Evolutionary conservation across 164 flowering plant species (phyloP).

Genomic region (Liriodendron chinense): DNA sequence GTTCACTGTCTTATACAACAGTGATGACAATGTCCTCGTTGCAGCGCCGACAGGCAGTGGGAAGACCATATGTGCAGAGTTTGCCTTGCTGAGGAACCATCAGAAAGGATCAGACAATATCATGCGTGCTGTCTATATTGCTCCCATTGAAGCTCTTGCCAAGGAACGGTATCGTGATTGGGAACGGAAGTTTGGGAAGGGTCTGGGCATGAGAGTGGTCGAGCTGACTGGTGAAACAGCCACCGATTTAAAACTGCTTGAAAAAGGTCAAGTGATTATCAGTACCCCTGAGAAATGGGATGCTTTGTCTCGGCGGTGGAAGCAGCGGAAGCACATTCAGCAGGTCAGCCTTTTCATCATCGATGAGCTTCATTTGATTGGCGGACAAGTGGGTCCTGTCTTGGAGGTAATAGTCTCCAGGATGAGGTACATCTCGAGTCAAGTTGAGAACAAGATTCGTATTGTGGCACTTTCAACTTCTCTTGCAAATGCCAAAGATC

Average conservation of each 20-base stretch:
- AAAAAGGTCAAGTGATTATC: constrained; percentile 80
- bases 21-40: constrained; percentile 95
- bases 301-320: constrained; percentile 96
- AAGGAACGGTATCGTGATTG: constrained; percentile 82
- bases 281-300: constrained; percentile 99
- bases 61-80: constrained; percentile 97
- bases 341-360: constrained; percentile 90
- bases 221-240: constrained; percentile 86
- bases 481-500: constrained; percentile 97
- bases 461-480: constrained; percentile 91
- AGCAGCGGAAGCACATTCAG: constrained; percentile 77
- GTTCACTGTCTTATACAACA: constrained; percentile 81
- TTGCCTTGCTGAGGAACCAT: constrained; percentile 85
- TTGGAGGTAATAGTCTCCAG: constrained; percentile 93
- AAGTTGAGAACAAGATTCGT: constrained; percentile 77
- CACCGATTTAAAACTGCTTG: constrained; percentile 77
- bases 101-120: constrained; percentile 64
- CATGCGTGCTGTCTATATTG: constrained; percentile 88
- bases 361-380: constrained; percentile 93
- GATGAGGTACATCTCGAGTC: constrained; percentile 94
- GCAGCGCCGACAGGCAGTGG: constrained; percentile 99
- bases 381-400: constrained; percentile 88
- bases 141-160: constrained; percentile 94
- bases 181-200: constrained; percentile 82
- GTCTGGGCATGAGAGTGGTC: constrained; percentile 78